A percentile compares a stretch with the other conserved stretches of the same genome.
Evolutionary conservation across 805 yeast species (phyloP).

Genomic region (Lachancea nothofagi): DNA sequence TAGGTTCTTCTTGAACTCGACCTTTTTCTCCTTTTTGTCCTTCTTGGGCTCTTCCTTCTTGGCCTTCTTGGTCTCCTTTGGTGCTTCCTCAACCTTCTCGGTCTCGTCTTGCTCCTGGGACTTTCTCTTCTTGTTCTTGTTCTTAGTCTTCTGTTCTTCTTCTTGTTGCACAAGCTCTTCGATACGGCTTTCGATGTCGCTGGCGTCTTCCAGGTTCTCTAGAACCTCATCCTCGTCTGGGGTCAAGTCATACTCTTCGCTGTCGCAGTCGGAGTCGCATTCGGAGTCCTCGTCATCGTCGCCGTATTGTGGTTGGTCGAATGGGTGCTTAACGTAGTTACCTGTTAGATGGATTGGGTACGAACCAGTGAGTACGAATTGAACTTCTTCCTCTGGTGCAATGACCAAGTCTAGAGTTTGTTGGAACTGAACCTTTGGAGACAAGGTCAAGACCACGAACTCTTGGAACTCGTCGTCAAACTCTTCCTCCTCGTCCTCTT

Average conservation of each 20-base stretch:
- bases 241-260: slow-evolving; percentile 37
- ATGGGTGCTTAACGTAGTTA: slow-evolving; percentile 95
- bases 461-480: slow-evolving; percentile 78
- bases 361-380: slow-evolving; percentile 93
- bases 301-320: slow-evolving; percentile 45
- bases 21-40: slow-evolving; percentile 56
- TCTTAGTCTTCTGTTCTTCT: slow-evolving; percentile 36
- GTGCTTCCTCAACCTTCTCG: slow-evolving; percentile 36
- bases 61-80: slow-evolving; percentile 13
- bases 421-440: slow-evolving; percentile 80
- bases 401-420: slow-evolving; percentile 88
- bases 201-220: slow-evolving; percentile 57
- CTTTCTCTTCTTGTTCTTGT: slow-evolving; percentile 31
- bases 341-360: slow-evolving; percentile 90
- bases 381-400: slow-evolving; percentile 88
- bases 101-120: slow-evolving; percentile 33
- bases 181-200: slow-evolving; percentile 66
- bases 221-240: slow-evolving; percentile 47
- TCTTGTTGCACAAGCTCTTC: slow-evolving; percentile 69
- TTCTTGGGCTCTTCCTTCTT: slow-evolving; percentile 30
- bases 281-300: slow-evolving; percentile 44
- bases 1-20: slow-evolving; percentile 81
- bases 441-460: slow-evolving; percentile 79
- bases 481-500: slow-evolving; percentile 52
- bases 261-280: slow-evolving; percentile 41